Evolutionary conservation across 345 rosid genomes (phyloP), one percentile per base, ranked within the genome.

Genomic region (Euphorbia tirucalli): DNA sequence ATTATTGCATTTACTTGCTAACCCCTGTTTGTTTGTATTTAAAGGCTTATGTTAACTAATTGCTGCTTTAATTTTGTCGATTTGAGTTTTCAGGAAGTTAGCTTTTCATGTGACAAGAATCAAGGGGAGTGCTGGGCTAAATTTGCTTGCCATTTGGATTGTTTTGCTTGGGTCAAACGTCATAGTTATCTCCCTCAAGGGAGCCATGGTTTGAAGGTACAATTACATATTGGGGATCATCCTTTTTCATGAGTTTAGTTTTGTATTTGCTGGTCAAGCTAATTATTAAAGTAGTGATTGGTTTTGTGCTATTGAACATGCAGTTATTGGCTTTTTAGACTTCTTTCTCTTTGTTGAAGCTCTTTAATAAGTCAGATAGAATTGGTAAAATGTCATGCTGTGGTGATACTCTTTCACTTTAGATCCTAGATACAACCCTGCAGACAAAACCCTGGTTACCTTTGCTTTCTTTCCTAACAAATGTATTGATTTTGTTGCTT

Each of bases 91-190:
- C 83, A 93, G 97, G 98, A 90, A 80, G 77, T 94, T 56, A 97
- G 98, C 46, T 92, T 94, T 77, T 92, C 86, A 69, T 92, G 96
- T 49, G 91, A 94, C 83, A 82, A 85, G 61, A 94, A 80, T 75
- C 97, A 92, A 78, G 98, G 98, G 68, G 97, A 94, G 81, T 94
- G 98, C 74, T 96, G 88, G 79, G 85, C 97, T 75, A 92, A 87
- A 81, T 92, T 92, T 78, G 84, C 91, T 68, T 94, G 98, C 79
- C 98, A 94, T 85, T 83, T 94, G 81, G 98, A 94, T 84, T 94
- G 97, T 85, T 90, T 89, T 83, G 98, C 98, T 75, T 94, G 98
- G 98, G 98, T 94, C 78, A 94, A 92, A 81, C 97, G 98, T 81
- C 97, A 94, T 68, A 94, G 98, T 81, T 94, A 94, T 87, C 96